Percentiles rank a stretch among this genome's conserved stretches.
Conservation (phyloP, 768 basidiomycete genomes). For the Amanita pseudoporphyria region DNA sequence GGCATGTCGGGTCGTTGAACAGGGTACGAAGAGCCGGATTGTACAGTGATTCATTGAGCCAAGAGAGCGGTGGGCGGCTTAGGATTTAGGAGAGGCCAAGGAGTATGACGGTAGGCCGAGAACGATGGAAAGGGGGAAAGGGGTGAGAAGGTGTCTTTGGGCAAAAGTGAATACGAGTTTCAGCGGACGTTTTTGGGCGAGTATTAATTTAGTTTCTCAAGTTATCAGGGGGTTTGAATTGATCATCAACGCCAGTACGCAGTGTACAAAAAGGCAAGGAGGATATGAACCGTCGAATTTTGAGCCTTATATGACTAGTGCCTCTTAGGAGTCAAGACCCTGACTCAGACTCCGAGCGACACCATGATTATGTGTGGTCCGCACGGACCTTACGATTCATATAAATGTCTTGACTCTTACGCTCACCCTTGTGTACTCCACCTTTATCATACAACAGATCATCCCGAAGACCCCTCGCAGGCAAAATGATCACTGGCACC, state of each 20-base stretch:
- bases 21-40: too few species aligned
- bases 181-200: too few species aligned
- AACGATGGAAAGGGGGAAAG: neutral
- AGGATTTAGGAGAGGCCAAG: neutral
- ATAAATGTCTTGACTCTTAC: neutral
- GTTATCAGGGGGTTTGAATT: neutral
- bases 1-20: too few species aligned
- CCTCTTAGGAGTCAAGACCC: neutral
- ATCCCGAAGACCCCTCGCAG: neutral
- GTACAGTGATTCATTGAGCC: too few species aligned
- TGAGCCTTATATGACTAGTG: neutral
- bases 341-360: neutral
- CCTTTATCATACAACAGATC: too few species aligned
- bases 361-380: constrained; percentile 1
- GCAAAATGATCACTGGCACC: neutral
- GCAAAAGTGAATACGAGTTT: neutral
- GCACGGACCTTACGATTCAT: neutral
- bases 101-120: neutral
- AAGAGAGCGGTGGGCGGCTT: too few species aligned
- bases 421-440: too few species aligned
- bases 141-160: neutral
- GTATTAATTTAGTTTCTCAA: neutral
- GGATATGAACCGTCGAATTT: neutral
- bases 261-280: neutral
- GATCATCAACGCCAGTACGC: neutral